Conservation (phyloP, 176 grass and related monocot species). For the Rhynchospora tenuis region DNA sequence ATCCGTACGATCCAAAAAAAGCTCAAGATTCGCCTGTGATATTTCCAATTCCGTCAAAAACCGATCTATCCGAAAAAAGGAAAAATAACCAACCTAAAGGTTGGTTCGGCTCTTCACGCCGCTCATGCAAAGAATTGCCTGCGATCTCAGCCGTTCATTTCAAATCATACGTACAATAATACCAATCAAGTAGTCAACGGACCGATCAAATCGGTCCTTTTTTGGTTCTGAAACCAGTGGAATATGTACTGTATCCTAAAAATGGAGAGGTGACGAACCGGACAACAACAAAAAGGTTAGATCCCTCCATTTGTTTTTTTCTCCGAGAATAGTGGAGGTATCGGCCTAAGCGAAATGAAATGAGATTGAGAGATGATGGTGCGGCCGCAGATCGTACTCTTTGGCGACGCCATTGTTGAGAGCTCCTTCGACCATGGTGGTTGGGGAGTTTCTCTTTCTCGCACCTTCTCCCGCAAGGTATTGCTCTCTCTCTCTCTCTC, state of each 20-base stretch:
- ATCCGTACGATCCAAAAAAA: background rate
- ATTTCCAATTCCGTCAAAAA: background rate
- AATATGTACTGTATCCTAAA: background rate
- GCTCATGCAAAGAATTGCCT: background rate
- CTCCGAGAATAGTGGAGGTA: background rate
- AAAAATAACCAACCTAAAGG: background rate
- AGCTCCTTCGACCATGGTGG: background rate
- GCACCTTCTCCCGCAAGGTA: slow-evolving; percentile 21
- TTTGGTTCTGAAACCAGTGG: background rate
- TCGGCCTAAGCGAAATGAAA: background rate
- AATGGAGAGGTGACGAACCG: background rate
- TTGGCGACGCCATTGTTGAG: slow-evolving; percentile 19
- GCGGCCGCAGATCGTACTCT: slow-evolving; percentile 20
- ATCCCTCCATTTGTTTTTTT: background rate
- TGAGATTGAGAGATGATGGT: slow-evolving; percentile 2
- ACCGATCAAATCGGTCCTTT: background rate
- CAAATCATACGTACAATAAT: background rate
- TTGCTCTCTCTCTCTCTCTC: background rate
- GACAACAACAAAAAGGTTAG: background rate
- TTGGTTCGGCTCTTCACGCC: background rate
- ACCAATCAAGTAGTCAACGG: background rate
- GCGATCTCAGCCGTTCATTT: background rate
- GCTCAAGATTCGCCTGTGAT: background rate
- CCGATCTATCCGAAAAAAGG: background rate
- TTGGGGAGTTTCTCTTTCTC: slow-evolving; percentile 6